Evolutionary conservation across 108 stramenopile species (phyloP).

Genomic region (Mediolabrus comicus): DNA sequence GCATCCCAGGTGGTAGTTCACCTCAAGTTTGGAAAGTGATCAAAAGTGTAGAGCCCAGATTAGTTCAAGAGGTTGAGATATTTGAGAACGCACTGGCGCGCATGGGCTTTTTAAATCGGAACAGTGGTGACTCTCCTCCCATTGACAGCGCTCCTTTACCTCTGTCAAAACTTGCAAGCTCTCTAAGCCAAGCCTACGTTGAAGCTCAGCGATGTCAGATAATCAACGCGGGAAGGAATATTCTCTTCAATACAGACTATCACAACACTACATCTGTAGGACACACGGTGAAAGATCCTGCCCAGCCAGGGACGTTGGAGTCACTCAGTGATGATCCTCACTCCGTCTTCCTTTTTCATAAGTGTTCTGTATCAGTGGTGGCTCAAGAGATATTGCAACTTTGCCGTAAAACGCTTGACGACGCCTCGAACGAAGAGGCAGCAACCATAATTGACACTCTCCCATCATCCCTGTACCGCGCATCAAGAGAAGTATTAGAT

Average conservation of each 20-base stretch:
- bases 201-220: constrained; percentile 63
- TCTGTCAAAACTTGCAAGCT: constrained; percentile 39
- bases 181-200: constrained; percentile 55
- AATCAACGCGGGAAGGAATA: constrained; percentile 59
- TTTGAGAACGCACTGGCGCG: constrained; percentile 54
- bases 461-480: constrained; percentile 64
- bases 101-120: constrained; percentile 22
- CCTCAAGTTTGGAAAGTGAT: constrained; percentile 42
- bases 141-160: constrained; percentile 23
- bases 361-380: constrained; percentile 66
- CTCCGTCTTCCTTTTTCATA: constrained; percentile 59
- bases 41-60: constrained; percentile 15
- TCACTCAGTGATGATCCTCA: constrained; percentile 52
- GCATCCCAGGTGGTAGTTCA: constrained; percentile 45
- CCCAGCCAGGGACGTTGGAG: constrained; percentile 30
- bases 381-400: constrained; percentile 60
- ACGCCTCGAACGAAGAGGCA: constrained; percentile 39
- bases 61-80: constrained; percentile 37
- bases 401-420: constrained; percentile 67
- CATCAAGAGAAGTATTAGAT: constrained; percentile 70
- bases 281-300: constrained; percentile 32
- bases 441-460: constrained; percentile 33
- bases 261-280: constrained; percentile 79
- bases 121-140: not conserved
- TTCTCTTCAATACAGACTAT: constrained; percentile 76